Evolutionary conservation across 768 basidiomycete genomes (phyloP), one percentile per base, ranked within the genome.

Genomic region (Auriscalpium orientale): DNA sequence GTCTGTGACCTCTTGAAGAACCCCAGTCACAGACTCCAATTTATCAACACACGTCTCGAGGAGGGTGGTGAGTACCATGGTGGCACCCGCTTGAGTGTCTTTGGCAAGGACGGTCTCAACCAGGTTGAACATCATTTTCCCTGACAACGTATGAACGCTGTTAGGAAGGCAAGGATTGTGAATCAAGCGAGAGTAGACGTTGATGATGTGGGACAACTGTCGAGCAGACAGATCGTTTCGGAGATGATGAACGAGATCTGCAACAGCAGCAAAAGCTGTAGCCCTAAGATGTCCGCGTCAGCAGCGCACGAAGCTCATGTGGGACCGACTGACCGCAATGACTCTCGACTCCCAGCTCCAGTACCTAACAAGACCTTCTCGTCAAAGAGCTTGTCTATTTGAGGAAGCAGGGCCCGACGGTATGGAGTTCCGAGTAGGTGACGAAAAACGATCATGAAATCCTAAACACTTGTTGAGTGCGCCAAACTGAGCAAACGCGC

Each of bases 231-330:
- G 80, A 18, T 98, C 94, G 46, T 75, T 77, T 51, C 92, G 87
- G 56, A 95, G 79, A 65, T 97, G 92, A 66, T 98, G 94, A 54
- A 97, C 85, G 11, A 98, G 79, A 70, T 99, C 97, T 35, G 93
- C 93, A 7, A 95, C 82, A 48, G 91, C 87, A 56, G 85, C 87
- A 70, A 93, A 95, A 3, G 90, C 88, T 43, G 84, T 79, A 2
- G 89, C 82, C 53, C 91, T 89, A 64, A 15, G 22, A 58, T 59
- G 48, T 59, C 2, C 36, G 49, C 59, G 43, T 46, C 33, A 38
- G 37, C 34, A 18, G 11, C 43, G 37, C n/a, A 36, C 34, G 8
- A 53, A 13, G 37, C 18, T 33, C 34, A 54, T 44, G 51, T n/a
- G 52, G 49, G 37, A 65, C 40, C 58, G 51, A 43, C 80, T 28